phyloP scores from a whole-genome alignment of 306 rosid species.

The Casuarina cunninghamiana region DNA sequence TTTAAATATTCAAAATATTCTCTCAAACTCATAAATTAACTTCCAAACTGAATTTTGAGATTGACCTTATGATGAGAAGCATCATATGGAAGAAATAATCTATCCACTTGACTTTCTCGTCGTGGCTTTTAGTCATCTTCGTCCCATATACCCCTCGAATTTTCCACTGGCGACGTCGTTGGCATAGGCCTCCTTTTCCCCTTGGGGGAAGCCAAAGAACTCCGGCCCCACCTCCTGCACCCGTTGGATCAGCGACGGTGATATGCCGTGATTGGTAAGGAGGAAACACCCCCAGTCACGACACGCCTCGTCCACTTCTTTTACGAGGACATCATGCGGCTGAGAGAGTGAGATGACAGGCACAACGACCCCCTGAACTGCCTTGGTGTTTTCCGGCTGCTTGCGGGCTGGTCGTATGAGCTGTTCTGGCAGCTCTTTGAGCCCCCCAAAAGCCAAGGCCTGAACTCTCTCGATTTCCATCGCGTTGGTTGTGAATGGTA shows the following conservation, averaged over 20 bases:
- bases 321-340: slow-evolving; percentile 22
- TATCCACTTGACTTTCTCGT: slow-evolving; percentile 64
- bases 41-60: slow-evolving; percentile 23
- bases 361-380: slow-evolving; percentile 24
- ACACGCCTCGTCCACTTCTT: slow-evolving; percentile 28
- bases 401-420: slow-evolving; percentile 31
- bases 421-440: slow-evolving; percentile 24
- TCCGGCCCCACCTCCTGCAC: slow-evolving; percentile 48
- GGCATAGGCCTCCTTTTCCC: slow-evolving; percentile 55
- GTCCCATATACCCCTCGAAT: slow-evolving; percentile 65
- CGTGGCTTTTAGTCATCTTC: slow-evolving; percentile 53
- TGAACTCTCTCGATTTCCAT: slow-evolving; percentile 32
- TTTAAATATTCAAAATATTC: neutral
- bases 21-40: no score
- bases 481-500: neutral
- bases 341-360: slow-evolving; percentile 38
- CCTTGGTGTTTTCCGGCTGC: slow-evolving; percentile 37
- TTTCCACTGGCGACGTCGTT: slow-evolving; percentile 53
- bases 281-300: slow-evolving; percentile 57
- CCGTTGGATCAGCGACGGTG: slow-evolving; percentile 35
- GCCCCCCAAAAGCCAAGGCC: slow-evolving; percentile 10
- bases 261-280: slow-evolving; percentile 52
- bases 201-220: slow-evolving; percentile 52
- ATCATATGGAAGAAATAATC: slow-evolving; percentile 63
- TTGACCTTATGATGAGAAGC: slow-evolving; percentile 53